Evolutionary conservation across 768 basidiomycete genomes (phyloP), one percentile per base, ranked within the genome.

Genomic region (Kwoniella dejecticola): DNA sequence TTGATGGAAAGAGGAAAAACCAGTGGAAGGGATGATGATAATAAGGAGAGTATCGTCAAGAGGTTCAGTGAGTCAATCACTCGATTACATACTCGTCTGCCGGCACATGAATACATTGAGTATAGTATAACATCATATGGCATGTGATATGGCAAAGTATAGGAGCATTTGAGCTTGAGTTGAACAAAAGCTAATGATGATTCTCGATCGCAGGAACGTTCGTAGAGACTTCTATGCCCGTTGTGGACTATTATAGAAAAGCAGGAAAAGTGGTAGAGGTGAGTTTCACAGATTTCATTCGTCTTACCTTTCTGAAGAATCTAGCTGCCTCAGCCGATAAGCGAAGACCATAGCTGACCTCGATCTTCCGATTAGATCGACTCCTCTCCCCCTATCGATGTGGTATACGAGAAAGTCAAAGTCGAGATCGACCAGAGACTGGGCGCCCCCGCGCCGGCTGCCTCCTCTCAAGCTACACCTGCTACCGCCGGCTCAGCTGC

Each of bases 11-110:
- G 96, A 23, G 88, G 88, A 24, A 88, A 97, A 83, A 98, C 94
- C 0, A 91, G 89, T 57, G 95, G 96, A 15, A 84, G 96, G 13
- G 94, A 92, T 72, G 96, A 99, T 71, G 96, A 99, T 77, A 99
- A 99, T 75, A 82, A 82, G 12, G 91, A 95, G 78, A 91, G 87
- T 77, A 95, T 99, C 80, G 88, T 85, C 81, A 99, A 98, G 80
- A 89, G 96, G n/a, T 97, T 98, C 82, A 82, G 93, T 89, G 75
- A 19, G 88, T 83, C 12, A 8, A 30, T 47, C 4, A 24, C 41
- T 15, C 19, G 27, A 52, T 30, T 17, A 15, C 24, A 40, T 44
- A 15, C 41, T 30, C 29, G n/a, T n/a, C n/a, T n/a, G n/a, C n/a
- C n/a, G n/a, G n/a, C n/a, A n/a, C n/a, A n/a, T n/a, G n/a, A n/a